Evolutionary conservation across 345 rosid species (phyloP).

Genomic region (Camelina sativa): DNA sequence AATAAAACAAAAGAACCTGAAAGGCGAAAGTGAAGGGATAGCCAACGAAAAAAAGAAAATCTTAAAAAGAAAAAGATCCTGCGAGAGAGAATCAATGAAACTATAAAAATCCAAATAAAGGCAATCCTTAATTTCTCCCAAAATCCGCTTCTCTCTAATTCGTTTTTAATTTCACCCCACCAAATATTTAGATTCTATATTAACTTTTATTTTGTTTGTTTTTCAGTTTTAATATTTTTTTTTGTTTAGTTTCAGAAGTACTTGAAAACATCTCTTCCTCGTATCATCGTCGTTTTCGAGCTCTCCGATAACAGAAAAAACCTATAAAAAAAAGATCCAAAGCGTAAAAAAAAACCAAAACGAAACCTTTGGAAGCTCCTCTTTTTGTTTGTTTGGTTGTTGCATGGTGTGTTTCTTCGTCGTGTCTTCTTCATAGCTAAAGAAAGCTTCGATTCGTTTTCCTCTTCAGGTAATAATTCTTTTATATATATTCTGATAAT

Average conservation of each 20-base stretch:
- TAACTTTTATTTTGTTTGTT: not conserved
- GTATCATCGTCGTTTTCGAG: slow-evolving; percentile 10
- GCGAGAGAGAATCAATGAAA: slow-evolving; percentile 26
- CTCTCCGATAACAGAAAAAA: slow-evolving; percentile 33
- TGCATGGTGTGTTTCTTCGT: slow-evolving; percentile 38
- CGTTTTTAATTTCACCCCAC: slow-evolving; percentile 23
- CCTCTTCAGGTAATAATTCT: slow-evolving; percentile 41
- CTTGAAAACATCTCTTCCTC: slow-evolving; percentile 37
- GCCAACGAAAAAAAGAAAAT: slow-evolving; percentile 33
- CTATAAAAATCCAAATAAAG: slow-evolving; percentile 40
- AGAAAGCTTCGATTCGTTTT: slow-evolving; percentile 33
- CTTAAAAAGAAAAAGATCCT: slow-evolving; percentile 11
- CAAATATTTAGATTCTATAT: slow-evolving; percentile 33
- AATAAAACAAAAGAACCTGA: slow-evolving; percentile 32
- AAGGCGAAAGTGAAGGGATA: slow-evolving; percentile 47
- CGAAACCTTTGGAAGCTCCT: slow-evolving; percentile 21
- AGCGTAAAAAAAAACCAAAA: not conserved
- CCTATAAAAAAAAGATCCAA: slow-evolving; percentile 16
- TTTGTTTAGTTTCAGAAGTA: slow-evolving; percentile 15
- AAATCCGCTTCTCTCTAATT: slow-evolving; percentile 35
- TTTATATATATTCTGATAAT: not conserved
- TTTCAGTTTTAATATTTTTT: not conserved
- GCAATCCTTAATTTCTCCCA: slow-evolving; percentile 24
- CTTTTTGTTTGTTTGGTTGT: not conserved
- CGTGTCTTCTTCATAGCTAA: slow-evolving; percentile 39